Evolutionary conservation across 2,329 filamentous ascomycete species (phyloP).

Genomic region (Helotiales sp.): DNA sequence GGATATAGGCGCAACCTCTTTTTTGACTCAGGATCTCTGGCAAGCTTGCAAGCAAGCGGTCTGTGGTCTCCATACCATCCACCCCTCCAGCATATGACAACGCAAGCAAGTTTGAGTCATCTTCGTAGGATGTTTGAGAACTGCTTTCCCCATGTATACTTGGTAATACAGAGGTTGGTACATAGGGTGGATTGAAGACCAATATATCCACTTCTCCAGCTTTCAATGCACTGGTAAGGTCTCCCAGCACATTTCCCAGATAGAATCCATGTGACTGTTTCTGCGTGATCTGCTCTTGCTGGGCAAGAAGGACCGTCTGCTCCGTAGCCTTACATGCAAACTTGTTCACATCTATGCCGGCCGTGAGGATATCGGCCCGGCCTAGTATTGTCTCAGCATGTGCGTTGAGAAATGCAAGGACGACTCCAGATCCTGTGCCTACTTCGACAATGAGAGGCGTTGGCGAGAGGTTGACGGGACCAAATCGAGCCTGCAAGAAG

Average conservation of each 20-base stretch:
- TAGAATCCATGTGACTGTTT: slow-evolving; percentile 47
- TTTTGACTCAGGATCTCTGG: slow-evolving; percentile 59
- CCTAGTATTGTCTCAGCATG: slow-evolving; percentile 74
- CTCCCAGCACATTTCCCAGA: slow-evolving; percentile 67
- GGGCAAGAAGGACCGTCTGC: slow-evolving; percentile 61
- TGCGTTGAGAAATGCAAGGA: slow-evolving; percentile 84
- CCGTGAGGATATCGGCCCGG: slow-evolving; percentile 64
- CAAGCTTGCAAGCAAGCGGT: slow-evolving; percentile 71
- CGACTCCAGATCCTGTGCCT: slow-evolving; percentile 88
- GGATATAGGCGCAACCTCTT: slow-evolving; percentile 80
- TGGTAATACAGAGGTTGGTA: slow-evolving; percentile 79
- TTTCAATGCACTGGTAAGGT: slow-evolving; percentile 66
- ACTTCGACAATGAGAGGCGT: slow-evolving; percentile 76
- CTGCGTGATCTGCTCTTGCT: slow-evolving; percentile 38
- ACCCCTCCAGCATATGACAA: slow-evolving; percentile 85
- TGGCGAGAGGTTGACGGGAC: slow-evolving; percentile 31
- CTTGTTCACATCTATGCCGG: slow-evolving; percentile 82
- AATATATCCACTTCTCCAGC: slow-evolving; percentile 71
- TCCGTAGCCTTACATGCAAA: slow-evolving; percentile 78
- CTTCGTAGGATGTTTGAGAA: slow-evolving; percentile 57
- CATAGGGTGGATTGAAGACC: slow-evolving; percentile 96
- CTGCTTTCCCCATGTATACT: slow-evolving; percentile 40
- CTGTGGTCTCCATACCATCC: slow-evolving; percentile 93
- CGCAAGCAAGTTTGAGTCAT: slow-evolving; percentile 79
- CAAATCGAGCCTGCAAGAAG: slow-evolving; percentile 28